phyloP scores from a whole-genome alignment of 2,329 filamentous ascomycete genomes.

The Fusarium sp. region DNA sequence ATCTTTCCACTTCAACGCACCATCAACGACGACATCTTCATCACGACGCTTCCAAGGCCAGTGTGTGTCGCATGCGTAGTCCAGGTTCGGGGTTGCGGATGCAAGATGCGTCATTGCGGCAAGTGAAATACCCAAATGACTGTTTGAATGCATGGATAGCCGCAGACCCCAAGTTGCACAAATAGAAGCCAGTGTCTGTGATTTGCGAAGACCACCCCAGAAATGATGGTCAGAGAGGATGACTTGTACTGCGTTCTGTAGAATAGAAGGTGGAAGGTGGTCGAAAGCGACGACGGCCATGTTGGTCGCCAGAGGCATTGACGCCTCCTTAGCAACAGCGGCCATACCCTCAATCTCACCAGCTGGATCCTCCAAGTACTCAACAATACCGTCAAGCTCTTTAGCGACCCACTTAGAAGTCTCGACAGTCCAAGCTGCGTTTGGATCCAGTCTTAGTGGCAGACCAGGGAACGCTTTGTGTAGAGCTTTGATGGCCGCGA shows the following conservation, averaged over 20 bases:
- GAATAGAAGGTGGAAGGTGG: slow-evolving; percentile 56
- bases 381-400: slow-evolving; percentile 54
- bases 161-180: slow-evolving; percentile 57
- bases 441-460: slow-evolving; percentile 56
- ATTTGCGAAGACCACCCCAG: slow-evolving; percentile 59
- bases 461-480: slow-evolving; percentile 54
- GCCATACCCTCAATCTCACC: slow-evolving; percentile 59
- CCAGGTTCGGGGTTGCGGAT: slow-evolving; percentile 57
- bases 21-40: slow-evolving; percentile 58
- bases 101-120: slow-evolving; percentile 60
- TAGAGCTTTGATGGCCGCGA: slow-evolving; percentile 56
- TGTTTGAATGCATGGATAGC: slow-evolving; percentile 61
- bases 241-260: slow-evolving; percentile 57
- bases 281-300: slow-evolving; percentile 59
- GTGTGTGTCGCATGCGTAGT: slow-evolving; percentile 60
- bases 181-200: slow-evolving; percentile 56
- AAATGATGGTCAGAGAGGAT: slow-evolving; percentile 59
- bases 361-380: slow-evolving; percentile 58
- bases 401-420: slow-evolving; percentile 57
- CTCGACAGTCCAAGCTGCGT: slow-evolving; percentile 57
- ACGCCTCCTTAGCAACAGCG: slow-evolving; percentile 56
- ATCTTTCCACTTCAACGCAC: slow-evolving; percentile 54
- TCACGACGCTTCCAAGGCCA: slow-evolving; percentile 61
- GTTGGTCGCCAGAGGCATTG: slow-evolving; percentile 59
- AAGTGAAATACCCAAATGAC: slow-evolving; percentile 58